These are phyloP conservation scores for Xylariaceae sp. DNA, from an alignment of 2,329 filamentous ascomycete species.

Conservation along the genomic window DNA sequence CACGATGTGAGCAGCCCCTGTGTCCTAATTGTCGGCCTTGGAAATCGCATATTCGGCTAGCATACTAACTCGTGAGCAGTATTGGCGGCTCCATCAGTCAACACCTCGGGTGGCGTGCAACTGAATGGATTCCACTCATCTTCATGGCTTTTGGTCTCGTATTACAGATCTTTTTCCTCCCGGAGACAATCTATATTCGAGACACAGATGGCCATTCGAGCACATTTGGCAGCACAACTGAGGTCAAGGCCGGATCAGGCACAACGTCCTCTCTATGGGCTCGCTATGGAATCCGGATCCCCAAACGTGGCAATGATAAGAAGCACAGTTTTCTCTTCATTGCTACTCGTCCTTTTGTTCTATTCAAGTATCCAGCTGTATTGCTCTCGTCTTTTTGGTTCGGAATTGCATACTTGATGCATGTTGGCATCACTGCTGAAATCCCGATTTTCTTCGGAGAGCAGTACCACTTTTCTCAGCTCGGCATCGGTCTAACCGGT, in stretches of 20 bases:
- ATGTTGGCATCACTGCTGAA: not conserved
- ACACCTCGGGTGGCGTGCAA: not conserved
- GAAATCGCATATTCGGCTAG: no score
- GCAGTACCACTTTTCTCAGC: not conserved
- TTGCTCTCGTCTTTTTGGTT: not conserved
- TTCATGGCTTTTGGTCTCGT: not conserved
- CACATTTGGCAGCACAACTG: not conserved
- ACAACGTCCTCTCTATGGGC: not conserved
- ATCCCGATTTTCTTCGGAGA: not conserved
- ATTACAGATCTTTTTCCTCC: not conserved
- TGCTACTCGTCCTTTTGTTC: not conserved
- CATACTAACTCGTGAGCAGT: not conserved
- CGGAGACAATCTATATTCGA: not conserved
- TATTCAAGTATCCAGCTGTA: not conserved
- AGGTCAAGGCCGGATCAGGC: not conserved
- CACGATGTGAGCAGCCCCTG: not conserved
- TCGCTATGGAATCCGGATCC: not conserved
- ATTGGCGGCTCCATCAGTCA: not conserved
- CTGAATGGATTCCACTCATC: not conserved
- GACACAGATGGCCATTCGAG: not conserved
- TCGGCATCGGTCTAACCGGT: not conserved
- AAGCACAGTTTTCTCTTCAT: not conserved
- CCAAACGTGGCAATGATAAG: not conserved
- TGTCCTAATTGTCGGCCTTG: not conserved
- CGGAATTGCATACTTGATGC: not conserved